Percentiles rank a stretch among this genome's conserved stretches.
These are phyloP conservation scores for Heritiera littoralis DNA, from an alignment of 345 rosid species.

Conservation along the genomic window DNA sequence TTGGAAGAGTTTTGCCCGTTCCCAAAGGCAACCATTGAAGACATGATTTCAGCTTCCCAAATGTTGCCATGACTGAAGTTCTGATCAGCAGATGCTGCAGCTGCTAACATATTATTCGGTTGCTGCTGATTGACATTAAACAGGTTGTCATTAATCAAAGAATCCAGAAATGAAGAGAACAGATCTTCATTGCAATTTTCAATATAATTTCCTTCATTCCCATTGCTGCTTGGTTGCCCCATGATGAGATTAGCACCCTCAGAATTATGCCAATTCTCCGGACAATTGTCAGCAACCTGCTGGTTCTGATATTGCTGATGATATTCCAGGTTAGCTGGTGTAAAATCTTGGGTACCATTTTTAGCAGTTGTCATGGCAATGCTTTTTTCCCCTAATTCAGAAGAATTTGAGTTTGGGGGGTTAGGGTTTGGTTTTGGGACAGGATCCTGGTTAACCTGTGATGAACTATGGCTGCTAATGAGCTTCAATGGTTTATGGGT, in stretches of 20 bases:
- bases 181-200: slow-evolving; percentile 52
- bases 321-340: slow-evolving; percentile 18
- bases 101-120: background rate
- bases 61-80: background rate
- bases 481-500: slow-evolving; percentile 67
- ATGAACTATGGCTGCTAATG: background rate
- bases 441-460: slow-evolving; percentile 11
- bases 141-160: slow-evolving; percentile 54
- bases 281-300: background rate
- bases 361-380: background rate
- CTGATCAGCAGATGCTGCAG: background rate
- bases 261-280: background rate
- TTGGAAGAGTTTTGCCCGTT: slow-evolving; percentile 21
- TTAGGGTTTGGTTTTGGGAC: slow-evolving; percentile 28
- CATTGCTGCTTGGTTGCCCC: slow-evolving; percentile 26
- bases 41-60: slow-evolving; percentile 28
- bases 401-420: slow-evolving; percentile 30
- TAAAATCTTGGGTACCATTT: background rate
- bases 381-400: background rate
- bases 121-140: slow-evolving; percentile 30
- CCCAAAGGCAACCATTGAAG: slow-evolving; percentile 26
- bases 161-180: slow-evolving; percentile 68
- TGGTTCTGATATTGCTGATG: slow-evolving; percentile 17
- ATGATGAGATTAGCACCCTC: slow-evolving; percentile 15
- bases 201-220: slow-evolving; percentile 21